phyloP scores from a whole-genome alignment of 2,329 filamentous ascomycete genomes.

The Rhinocladiella similis region DNA sequence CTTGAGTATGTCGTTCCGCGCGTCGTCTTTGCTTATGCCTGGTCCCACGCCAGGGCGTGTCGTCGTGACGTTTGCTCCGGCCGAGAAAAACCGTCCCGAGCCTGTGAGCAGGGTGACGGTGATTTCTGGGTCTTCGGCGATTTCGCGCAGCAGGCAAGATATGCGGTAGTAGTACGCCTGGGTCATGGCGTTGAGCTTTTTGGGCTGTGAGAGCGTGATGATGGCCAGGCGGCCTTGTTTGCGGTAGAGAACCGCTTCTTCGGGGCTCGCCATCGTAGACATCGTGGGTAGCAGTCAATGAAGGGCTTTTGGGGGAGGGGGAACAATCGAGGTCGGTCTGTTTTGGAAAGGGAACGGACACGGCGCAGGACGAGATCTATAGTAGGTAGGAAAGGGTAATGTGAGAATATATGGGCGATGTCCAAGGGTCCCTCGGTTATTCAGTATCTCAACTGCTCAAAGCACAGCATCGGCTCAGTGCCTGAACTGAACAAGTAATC shows the following conservation, averaged over 20 bases:
- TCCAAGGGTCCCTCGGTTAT: neutral
- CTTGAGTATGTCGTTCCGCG: constrained; percentile 62
- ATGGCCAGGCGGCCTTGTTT: constrained; percentile 72
- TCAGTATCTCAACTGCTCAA: neutral
- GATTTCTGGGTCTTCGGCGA: constrained; percentile 77
- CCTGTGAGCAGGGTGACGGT: constrained; percentile 82
- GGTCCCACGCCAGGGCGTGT: constrained; percentile 44
- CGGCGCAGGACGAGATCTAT: neutral
- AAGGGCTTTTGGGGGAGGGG: neutral
- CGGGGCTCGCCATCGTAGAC: constrained; percentile 25
- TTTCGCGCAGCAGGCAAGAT: constrained; percentile 69
- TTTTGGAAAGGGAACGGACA: neutral
- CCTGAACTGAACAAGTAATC: neutral
- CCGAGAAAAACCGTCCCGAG: constrained; percentile 81
- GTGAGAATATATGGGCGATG: no score
- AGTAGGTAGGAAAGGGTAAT: no score
- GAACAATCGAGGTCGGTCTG: neutral
- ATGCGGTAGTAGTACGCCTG: constrained; percentile 75
- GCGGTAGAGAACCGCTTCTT: constrained; percentile 57
- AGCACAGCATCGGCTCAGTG: no score
- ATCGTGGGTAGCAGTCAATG: neutral
- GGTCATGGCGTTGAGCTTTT: constrained; percentile 83
- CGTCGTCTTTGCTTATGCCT: constrained; percentile 43
- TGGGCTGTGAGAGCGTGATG: constrained; percentile 80
- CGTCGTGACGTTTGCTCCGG: constrained; percentile 76